Evolutionary conservation across 2,329 filamentous ascomycete species (phyloP).

Genomic region (Chaetothyriales sp.): DNA sequence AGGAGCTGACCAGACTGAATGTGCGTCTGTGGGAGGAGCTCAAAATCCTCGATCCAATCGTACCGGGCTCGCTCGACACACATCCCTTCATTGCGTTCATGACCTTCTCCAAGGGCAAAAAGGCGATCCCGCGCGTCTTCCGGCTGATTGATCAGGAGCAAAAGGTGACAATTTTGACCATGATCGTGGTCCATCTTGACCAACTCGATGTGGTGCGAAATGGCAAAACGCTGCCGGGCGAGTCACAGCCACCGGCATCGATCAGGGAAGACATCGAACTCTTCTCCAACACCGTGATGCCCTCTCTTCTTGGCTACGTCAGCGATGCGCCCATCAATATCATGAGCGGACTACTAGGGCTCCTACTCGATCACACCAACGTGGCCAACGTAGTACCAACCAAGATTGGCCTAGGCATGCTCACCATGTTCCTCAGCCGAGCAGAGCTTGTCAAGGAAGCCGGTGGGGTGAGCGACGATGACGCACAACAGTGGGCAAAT

Average conservation of each 20-base stretch:
- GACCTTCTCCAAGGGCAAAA: slow-evolving; percentile 90
- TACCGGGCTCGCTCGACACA: slow-evolving; percentile 47
- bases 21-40: slow-evolving; percentile 68
- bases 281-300: slow-evolving; percentile 78
- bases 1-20: slow-evolving; percentile 56
- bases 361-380: slow-evolving; percentile 69
- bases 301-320: slow-evolving; percentile 74
- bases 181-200: slow-evolving; percentile 89
- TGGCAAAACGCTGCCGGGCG: slow-evolving; percentile 58
- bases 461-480: slow-evolving; percentile 50
- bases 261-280: slow-evolving; percentile 86
- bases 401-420: slow-evolving; percentile 71
- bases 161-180: slow-evolving; percentile 79
- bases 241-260: slow-evolving; percentile 55
- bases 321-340: slow-evolving; percentile 83
- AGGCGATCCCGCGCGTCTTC: slow-evolving; percentile 87
- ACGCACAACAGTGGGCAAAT: slow-evolving; percentile 68
- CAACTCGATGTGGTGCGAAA: slow-evolving; percentile 76
- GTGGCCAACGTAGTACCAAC: slow-evolving; percentile 73
- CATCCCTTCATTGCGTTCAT: slow-evolving; percentile 96
- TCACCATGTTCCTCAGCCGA: slow-evolving; percentile 87
- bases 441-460: slow-evolving; percentile 85
- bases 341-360: slow-evolving; percentile 72
- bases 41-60: slow-evolving; percentile 87
- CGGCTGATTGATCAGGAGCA: slow-evolving; percentile 83